A percentile compares a stretch with the other conserved stretches of the same genome.
Conservation (phyloP, 1,139 yeast species). For the Zygoascus meyerae region DNA sequence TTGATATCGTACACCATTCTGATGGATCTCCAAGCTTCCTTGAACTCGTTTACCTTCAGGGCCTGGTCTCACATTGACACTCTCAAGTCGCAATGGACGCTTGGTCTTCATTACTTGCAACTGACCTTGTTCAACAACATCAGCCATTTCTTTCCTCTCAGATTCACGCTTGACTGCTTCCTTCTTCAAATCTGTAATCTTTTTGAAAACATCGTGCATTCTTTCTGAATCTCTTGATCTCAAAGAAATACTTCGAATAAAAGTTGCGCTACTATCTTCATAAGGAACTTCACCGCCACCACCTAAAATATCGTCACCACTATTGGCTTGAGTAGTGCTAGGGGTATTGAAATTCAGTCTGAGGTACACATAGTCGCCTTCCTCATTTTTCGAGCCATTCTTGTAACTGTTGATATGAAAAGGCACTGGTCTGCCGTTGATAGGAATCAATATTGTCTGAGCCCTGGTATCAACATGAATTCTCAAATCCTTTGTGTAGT, state of each 20-base stretch:
- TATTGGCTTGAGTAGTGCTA: slow-evolving; percentile 58
- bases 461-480: slow-evolving; percentile 83
- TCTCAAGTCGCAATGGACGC: slow-evolving; percentile 80
- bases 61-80: slow-evolving; percentile 87
- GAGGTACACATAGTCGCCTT: slow-evolving; percentile 88
- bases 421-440: slow-evolving; percentile 95
- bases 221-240: slow-evolving; percentile 89
- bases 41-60: slow-evolving; percentile 95
- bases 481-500: slow-evolving; percentile 72
- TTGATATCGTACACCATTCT: slow-evolving; percentile 92
- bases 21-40: slow-evolving; percentile 87
- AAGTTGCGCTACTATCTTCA: slow-evolving; percentile 84
- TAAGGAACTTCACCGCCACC: slow-evolving; percentile 79
- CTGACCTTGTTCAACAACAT: slow-evolving; percentile 88
- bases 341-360: slow-evolving; percentile 93
- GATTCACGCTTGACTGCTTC: slow-evolving; percentile 86
- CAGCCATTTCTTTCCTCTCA: slow-evolving; percentile 88
- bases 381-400: slow-evolving; percentile 92
- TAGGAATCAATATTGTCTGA: slow-evolving; percentile 86
- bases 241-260: slow-evolving; percentile 79
- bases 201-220: slow-evolving; percentile 84
- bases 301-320: slow-evolving; percentile 63
- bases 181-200: slow-evolving; percentile 87
- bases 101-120: slow-evolving; percentile 73
- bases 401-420: slow-evolving; percentile 92